Percentiles rank a stretch among this genome's conserved stretches.
Conservation (phyloP, 2,329 filamentous ascomycete species). For the Chalara sp. region DNA sequence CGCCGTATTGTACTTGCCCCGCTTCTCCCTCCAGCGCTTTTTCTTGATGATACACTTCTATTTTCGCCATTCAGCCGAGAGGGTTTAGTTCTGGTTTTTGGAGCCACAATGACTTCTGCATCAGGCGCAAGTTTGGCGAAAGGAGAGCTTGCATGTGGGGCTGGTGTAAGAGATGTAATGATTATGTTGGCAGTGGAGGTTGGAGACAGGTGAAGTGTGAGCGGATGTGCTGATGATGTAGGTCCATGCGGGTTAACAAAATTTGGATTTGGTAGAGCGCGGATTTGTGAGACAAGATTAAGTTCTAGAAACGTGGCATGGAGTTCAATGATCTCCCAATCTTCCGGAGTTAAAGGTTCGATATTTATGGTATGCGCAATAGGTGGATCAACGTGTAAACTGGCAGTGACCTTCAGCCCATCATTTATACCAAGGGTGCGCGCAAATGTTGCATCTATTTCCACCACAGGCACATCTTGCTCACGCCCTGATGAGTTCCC, state of each 20-base stretch:
- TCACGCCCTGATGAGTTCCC: constrained; percentile 54
- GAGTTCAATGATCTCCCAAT: constrained; percentile 98
- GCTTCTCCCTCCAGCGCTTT: constrained; percentile 67
- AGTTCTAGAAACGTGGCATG: constrained; percentile 94
- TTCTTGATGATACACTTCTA: constrained; percentile 74
- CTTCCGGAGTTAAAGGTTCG: constrained; percentile 87
- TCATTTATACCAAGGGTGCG: constrained; percentile 70
- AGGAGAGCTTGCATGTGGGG: constrained; percentile 56
- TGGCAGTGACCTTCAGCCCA: constrained; percentile 67
- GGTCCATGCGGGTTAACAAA: constrained; percentile 47
- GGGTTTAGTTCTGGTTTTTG: constrained; percentile 73
- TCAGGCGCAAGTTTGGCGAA: constrained; percentile 93
- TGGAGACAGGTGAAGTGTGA: constrained; percentile 89
- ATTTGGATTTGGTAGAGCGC: constrained; percentile 81
- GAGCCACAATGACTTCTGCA: constrained; percentile 94
- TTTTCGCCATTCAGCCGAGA: constrained; percentile 63
- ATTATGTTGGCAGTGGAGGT: constrained; percentile 92
- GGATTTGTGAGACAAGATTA: constrained; percentile 87
- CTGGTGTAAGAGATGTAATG: constrained; percentile 75
- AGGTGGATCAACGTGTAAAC: constrained; percentile 82
- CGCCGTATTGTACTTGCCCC: constrained; percentile 62
- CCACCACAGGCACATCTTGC: constrained; percentile 70
- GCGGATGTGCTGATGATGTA: constrained; percentile 59
- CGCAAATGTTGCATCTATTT: constrained; percentile 82
- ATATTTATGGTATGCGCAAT: constrained; percentile 93